Evolutionary conservation across 371 early-diverging fungal genomes (phyloP), one percentile per base, ranked within the genome.

Genomic region (Rhizopus delemar): DNA sequence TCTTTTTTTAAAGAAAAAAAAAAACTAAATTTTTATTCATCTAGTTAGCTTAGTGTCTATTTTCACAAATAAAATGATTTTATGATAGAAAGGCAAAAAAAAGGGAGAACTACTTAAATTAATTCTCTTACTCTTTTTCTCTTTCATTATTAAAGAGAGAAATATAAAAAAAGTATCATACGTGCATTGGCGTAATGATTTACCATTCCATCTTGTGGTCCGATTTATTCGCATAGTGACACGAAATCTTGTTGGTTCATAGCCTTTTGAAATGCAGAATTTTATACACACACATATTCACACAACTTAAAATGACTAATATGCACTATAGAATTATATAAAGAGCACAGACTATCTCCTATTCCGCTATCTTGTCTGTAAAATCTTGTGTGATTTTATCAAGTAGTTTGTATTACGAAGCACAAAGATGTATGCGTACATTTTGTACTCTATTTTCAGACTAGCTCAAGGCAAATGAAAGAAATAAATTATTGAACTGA

Each of bases 231-330:
- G 80, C 84, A 68, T 13, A 81, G 64, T 13, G 82, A 79, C 8
- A 84, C 59, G 49, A 84, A 51, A 43, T 84, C 84, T 41, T 73
- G 78, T 31, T 73, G 72, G 53, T 84, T 82, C 29, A 84, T 78
- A 0, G 82, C 84, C 54, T n/a, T 11, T 32, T 34, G 33, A 34
- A 11, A 32, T 52, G n/a, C 16, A 15, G n/a, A 15, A 16, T 16
- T 34, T 34, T 52, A 52, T 9, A 52, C 22, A 51, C 16, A 34
- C n/a, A 51, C 29, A n/a, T 13, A 36, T 4, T 35, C 22, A 16
- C 22, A 22, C 22, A 22, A 22, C 22, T 22, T 22, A 22, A 22
- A 22, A 22, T 22, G 22, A 22, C 22, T 22, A 22, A 22, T 22
- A 22, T 22, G 22, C 22, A 22, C 22, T 22, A 22, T 22, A 2